A percentile compares a stretch with the other conserved stretches of the same genome.
phyloP scores from a whole-genome alignment of 768 basidiomycete genomes.

The Tricholoma sp. region DNA sequence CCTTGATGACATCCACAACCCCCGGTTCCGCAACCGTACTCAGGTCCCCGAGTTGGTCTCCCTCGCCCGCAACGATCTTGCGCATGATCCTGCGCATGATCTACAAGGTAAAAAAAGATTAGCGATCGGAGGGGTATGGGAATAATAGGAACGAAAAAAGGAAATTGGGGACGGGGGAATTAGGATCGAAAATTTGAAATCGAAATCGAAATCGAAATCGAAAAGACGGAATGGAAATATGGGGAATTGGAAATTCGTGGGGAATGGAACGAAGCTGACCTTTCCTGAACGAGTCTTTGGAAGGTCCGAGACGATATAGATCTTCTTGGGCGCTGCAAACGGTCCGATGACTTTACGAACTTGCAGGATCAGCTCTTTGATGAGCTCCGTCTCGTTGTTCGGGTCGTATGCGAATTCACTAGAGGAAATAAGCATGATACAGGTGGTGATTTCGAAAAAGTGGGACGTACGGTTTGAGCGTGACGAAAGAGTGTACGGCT shows the following conservation, averaged over 20 bases:
- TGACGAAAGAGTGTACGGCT: conserved; percentile 92
- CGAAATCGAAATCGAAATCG: too few relatives aligned
- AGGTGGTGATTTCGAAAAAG: not conserved
- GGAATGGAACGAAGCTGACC: conserved; percentile 34
- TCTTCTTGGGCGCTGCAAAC: conserved; percentile 94
- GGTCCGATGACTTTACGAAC: conserved; percentile 98
- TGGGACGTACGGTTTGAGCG: conserved; percentile 78
- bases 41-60: conserved; percentile 92
- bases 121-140: too few relatives aligned
- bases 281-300: conserved; percentile 97
- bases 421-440: not conserved
- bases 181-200: too few relatives aligned
- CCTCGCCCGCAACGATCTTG: conserved; percentile 93
- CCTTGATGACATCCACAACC: conserved; percentile 82
- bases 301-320: conserved; percentile 76
- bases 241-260: not conserved
- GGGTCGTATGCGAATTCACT: conserved; percentile 80
- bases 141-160: not conserved
- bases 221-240: too few relatives aligned
- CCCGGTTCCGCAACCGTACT: conserved; percentile 88
- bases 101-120: conserved; percentile 23
- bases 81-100: conserved; percentile 96
- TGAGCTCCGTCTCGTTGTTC: conserved; percentile 60
- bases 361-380: conserved; percentile 89
- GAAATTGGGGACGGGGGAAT: not conserved